Base-by-base conservation (phyloP, 495 filamentous ascomycete genomes). In the Penicillium psychrofluorescens region DNA sequence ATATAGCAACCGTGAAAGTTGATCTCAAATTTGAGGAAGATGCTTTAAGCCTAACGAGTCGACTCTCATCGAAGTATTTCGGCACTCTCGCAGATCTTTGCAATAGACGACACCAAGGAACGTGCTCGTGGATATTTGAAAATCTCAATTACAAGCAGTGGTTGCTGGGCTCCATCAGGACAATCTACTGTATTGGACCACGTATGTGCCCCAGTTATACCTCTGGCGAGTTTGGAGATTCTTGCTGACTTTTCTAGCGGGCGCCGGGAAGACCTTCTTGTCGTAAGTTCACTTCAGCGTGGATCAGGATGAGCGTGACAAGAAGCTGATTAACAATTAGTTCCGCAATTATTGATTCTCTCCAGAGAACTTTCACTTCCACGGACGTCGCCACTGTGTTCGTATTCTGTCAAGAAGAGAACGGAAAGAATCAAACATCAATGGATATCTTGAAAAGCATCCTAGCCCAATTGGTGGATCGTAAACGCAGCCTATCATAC, bases 211-310 rank as follows among this genome's bases (percentile, higher is more conserved):
- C n/a, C n/a, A n/a, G n/a, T n/a, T n/a, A 8, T 16, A 16, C 4
- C 1, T 16, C 1, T 4, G 4, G 1, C 4, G 16, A 4, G 1
- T 16, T 16, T 16, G 16, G 4, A 16, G 16, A 4, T 4, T 4
- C 16, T 4, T 16, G 4, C 16, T 16, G 16, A 16, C 16, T 4
- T 16, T 16, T 1, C 12, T 35, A 67, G 64, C 64, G 13, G 64
- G 64, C 16, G 62, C 55, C 11, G 64, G 64, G 0, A 67, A 67
- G 16, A 67, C 61, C 0, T 67, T 67, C 45, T 39, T 67, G 3
- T 44, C 64, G 61, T 67, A 28, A 53, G 56, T 45, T 2, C 29
- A 28, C 2, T 28, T 16, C 1, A 41, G 48, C 28, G 41, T 12
- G 6, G n/a, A 14, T 1, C 1, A 2, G 2, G 7, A n/a, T n/a